Base-by-base conservation (phyloP, 495 filamentous ascomycete species). In the Entonaema liquescens region DNA sequence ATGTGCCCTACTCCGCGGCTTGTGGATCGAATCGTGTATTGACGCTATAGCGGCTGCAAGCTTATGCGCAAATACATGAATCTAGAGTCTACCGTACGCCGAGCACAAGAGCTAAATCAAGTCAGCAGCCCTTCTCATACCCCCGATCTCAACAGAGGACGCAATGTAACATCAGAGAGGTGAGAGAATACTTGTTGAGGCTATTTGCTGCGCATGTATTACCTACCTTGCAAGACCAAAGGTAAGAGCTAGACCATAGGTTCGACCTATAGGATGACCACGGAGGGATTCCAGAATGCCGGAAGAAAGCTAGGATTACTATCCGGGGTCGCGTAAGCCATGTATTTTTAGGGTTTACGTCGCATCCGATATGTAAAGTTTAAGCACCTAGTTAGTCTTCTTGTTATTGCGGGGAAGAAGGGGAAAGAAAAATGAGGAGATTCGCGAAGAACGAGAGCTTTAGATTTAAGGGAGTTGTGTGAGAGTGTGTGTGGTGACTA, bases 321-420 rank as follows among this genome's bases (percentile, higher is more conserved):
- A 21, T 44, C 40, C 40, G 59, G 69, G 60, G 63, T 42, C 21
- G 19, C 19, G 21, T 23, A 50, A 1, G n/a, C n/a, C n/a, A 5
- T 23, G 17, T 67, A 62, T 62, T 62, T 71, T 71, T 53, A 50
- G 56, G 52, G n/a, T n/a, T n/a, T 35, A 17, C 29, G 47, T 44
- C 31, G 33, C 12, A 31, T 55, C 33, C 36, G 6, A 38, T 49
- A 19, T 44, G 40, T 44, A n/a, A n/a, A n/a, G n/a, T n/a, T n/a
- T n/a, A n/a, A n/a, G n/a, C n/a, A n/a, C n/a, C n/a, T n/a, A n/a
- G n/a, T n/a, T n/a, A n/a, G n/a, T n/a, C n/a, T 31, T 31, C 7
- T 31, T 31, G 3, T 31, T 17, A 4, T 64, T 53, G 60, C 54
- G 29, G 54, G 19, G 54, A 36, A 50, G 17, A 11, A 57, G 29